Base-by-base conservation (phyloP, 129 eudicot genomes). In the Helichrysum umbraculigerum region DNA sequence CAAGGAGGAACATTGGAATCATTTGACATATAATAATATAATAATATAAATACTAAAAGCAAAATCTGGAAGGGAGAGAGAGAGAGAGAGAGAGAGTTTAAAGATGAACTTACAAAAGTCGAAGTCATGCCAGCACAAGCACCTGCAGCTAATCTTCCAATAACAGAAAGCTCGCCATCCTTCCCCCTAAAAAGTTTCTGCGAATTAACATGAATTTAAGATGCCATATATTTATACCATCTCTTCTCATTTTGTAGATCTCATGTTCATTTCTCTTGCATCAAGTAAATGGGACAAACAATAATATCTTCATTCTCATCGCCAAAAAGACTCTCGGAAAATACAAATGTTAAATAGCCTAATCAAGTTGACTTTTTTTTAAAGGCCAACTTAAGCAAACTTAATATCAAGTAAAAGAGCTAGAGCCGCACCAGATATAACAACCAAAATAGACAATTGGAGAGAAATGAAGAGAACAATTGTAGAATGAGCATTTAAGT, bases 101-200 rank as follows among this genome's bases (percentile, higher is more conserved):
- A n/a, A n/a, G 39, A 68, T 32, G 75, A 68, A 67, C 89, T 79
- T 83, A 87, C 90, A 67, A 91, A 82, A 62, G 97, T 88, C 19
- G 97, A 91, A 66, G 94, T 88, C 97, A 88, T 91, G 88, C 98
- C 98, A 83, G 98, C 98, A 87, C 96, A 94, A 79, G 98, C 98
- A 81, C 98, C 98, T 74, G 98, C 98, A 70, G 97, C 96, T 68
- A 94, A 82, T 81, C 97, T 91, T 78, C 94, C 96, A 52, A 93
- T 73, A 66, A 89, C 94, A 75, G 99, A 91, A 77, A 91, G 96
- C 78, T 91, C 89, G 10, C 89, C 99, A 76, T 94, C 90, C 63
- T 84, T 79, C 61, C 97, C 96, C 56, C 72, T 81, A 73, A 83
- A 89, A 39, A 91, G 89, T 85, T 89, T 91, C 97, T 91, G 88